A percentile compares a stretch with the other conserved stretches of the same genome.
phyloP scores from a whole-genome alignment of 2,329 filamentous ascomycete species.

The Chalara sp. region DNA sequence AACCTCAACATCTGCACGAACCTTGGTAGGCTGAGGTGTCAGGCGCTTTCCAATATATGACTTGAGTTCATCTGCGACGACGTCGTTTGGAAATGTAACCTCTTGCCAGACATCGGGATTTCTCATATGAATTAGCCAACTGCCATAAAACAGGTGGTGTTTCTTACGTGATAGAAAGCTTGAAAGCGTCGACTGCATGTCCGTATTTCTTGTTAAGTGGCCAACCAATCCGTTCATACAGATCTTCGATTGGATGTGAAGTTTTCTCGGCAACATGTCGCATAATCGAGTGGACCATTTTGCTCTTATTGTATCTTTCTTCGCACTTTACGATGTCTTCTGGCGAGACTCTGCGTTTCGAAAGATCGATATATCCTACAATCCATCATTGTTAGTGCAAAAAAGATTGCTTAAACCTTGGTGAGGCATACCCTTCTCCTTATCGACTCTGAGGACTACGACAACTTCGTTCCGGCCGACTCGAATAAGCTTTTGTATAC shows the following conservation, averaged over 20 bases:
- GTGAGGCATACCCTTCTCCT: constrained; percentile 80
- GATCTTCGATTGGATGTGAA: constrained; percentile 81
- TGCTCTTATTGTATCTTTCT: constrained; percentile 99
- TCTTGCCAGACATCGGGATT: constrained; percentile 97
- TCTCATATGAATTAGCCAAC: constrained; percentile 34
- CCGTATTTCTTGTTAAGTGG: constrained; percentile 97
- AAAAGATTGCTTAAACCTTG: constrained; percentile 14
- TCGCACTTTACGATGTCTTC: constrained; percentile 99
- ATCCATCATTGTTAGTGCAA: constrained; percentile 3
- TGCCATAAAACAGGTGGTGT: constrained; percentile 2
- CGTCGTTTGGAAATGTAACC: constrained; percentile 78
- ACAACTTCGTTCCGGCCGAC: constrained; percentile 98
- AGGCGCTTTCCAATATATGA: constrained; percentile 95
- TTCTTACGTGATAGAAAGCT: constrained; percentile 89
- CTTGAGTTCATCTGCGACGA: constrained; percentile 83
- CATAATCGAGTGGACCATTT: constrained; percentile 99
- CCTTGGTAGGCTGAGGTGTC: constrained; percentile 97
- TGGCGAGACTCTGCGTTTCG: constrained; percentile 93
- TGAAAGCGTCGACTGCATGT: constrained; percentile 95
- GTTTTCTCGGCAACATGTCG: constrained; percentile 98
- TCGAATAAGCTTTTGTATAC: constrained; percentile 97
- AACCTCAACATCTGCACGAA: constrained; percentile 94
- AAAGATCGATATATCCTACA: constrained; percentile 90
- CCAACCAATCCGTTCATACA: constrained; percentile 95
- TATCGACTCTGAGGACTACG: constrained; percentile 96